phyloP scores from a whole-genome alignment of 169 alveolate genomes.

The Eimeria acervulina region DNA sequence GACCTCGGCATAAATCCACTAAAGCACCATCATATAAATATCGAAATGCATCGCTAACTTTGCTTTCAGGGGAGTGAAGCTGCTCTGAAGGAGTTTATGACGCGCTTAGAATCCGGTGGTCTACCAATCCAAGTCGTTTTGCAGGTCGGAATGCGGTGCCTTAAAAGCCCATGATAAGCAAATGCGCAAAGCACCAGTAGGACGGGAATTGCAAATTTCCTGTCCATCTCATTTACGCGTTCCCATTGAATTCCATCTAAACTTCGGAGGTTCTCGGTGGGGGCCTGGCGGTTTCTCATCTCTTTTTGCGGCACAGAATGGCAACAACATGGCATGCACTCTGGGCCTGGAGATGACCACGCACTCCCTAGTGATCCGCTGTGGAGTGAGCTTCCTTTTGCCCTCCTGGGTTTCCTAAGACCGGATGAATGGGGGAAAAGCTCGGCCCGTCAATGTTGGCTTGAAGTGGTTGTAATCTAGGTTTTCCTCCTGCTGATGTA shows the following conservation, averaged over 20 bases:
- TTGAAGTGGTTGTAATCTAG: not conserved
- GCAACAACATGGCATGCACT: slow-evolving; percentile 51
- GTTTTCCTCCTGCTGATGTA: not conserved
- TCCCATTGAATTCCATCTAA: not conserved
- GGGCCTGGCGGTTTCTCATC: not conserved
- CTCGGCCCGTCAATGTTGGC: slow-evolving; percentile 4
- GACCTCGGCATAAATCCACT: not conserved
- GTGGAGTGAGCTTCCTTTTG: slow-evolving; percentile 25
- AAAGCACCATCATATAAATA: not conserved
- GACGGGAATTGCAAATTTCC: not conserved
- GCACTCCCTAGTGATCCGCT: slow-evolving; percentile 14
- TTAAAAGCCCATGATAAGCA: not conserved
- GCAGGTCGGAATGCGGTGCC: slow-evolving; percentile 6
- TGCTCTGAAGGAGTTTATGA: slow-evolving; percentile 61
- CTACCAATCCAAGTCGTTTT: slow-evolving; percentile 58
- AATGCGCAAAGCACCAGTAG: not conserved
- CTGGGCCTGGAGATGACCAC: slow-evolving; percentile 42
- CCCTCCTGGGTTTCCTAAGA: not conserved
- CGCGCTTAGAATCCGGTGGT: slow-evolving; percentile 31
- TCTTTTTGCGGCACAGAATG: slow-evolving; percentile 10
- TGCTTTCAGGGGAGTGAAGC: slow-evolving; percentile 73
- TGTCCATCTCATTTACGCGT: not conserved
- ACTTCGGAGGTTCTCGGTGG: not conserved
- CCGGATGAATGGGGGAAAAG: not conserved
- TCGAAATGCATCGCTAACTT: not conserved